Conservation (phyloP, 2,329 filamentous ascomycete genomes). For the Paecilomyces fulvus region DNA sequence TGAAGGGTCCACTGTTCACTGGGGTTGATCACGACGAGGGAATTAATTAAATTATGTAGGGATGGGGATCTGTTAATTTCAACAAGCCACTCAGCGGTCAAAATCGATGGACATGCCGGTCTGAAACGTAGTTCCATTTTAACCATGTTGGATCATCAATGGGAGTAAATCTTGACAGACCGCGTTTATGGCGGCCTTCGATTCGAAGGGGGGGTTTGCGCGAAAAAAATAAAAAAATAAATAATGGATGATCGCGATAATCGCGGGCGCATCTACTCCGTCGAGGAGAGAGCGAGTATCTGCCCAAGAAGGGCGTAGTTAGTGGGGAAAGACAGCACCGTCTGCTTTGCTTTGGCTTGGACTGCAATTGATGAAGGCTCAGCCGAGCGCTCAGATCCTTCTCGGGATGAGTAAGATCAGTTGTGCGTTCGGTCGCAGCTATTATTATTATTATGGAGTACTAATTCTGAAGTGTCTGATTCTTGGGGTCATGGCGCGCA, state of each 20-base stretch:
- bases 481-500: background rate
- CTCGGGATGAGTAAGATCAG: constrained; percentile 1
- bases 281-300: background rate
- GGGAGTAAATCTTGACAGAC: background rate
- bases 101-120: background rate
- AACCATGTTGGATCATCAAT: background rate
- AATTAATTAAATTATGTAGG: background rate
- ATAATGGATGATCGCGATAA: background rate
- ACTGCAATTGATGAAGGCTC: background rate
- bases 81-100: background rate
- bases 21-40: background rate
- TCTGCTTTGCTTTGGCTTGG: too few species aligned
- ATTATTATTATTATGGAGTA: background rate
- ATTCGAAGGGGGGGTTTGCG: too few species aligned
- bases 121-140: background rate
- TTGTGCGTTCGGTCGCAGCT: background rate
- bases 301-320: background rate
- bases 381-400: background rate
- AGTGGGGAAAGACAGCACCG: background rate
- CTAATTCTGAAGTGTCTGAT: background rate
- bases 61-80: background rate
- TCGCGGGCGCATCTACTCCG: background rate
- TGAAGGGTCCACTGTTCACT: background rate
- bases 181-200: too few species aligned
- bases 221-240: background rate